Percentiles rank a stretch among this genome's conserved stretches.
phyloP scores from a whole-genome alignment of 1,284 basidiomycete species.

The Rhodotorula sp. region DNA sequence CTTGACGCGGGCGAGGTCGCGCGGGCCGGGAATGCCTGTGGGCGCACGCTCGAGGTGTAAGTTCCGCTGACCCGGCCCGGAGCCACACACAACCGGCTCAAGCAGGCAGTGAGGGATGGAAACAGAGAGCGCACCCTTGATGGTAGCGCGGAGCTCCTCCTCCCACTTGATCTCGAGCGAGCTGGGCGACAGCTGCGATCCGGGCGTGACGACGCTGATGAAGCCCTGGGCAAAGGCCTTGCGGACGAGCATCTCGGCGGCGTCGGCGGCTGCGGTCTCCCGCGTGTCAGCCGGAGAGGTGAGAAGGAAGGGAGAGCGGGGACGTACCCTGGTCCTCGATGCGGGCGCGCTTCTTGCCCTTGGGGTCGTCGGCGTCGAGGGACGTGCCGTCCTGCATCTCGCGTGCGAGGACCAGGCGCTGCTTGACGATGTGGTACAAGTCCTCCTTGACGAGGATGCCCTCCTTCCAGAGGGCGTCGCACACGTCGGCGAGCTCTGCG shows the following conservation, averaged over 20 bases:
- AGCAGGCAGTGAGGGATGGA: background rate
- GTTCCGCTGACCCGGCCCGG: too few relatives aligned
- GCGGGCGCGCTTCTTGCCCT: slow-evolving; percentile 32
- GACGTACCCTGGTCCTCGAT: slow-evolving; percentile 19
- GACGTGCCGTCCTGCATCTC: background rate
- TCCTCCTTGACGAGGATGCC: slow-evolving; percentile 35
- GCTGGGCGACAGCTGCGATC: slow-evolving; percentile 33
- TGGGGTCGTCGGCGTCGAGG: slow-evolving; percentile 7
- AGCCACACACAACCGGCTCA: background rate
- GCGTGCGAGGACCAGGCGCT: background rate
- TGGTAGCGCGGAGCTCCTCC: slow-evolving; percentile 34
- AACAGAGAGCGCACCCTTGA: slow-evolving; percentile 26
- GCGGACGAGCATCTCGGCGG: slow-evolving; percentile 28
- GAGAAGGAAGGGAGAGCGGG: background rate
- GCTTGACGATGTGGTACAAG: slow-evolving; percentile 19
- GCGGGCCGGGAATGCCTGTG: slow-evolving; percentile 34
- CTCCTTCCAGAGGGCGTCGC: slow-evolving; percentile 28
- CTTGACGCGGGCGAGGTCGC: slow-evolving; percentile 35
- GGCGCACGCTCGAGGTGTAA: background rate
- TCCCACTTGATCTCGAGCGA: slow-evolving; percentile 45
- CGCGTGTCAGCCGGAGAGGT: background rate
- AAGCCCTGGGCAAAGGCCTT: slow-evolving; percentile 36
- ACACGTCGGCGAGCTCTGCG: slow-evolving; percentile 4
- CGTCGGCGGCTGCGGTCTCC: slow-evolving; percentile 9
- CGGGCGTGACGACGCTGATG: slow-evolving; percentile 40